Conservation (phyloP, 768 basidiomycete genomes). For the Pleurotus tuoliensis region DNA sequence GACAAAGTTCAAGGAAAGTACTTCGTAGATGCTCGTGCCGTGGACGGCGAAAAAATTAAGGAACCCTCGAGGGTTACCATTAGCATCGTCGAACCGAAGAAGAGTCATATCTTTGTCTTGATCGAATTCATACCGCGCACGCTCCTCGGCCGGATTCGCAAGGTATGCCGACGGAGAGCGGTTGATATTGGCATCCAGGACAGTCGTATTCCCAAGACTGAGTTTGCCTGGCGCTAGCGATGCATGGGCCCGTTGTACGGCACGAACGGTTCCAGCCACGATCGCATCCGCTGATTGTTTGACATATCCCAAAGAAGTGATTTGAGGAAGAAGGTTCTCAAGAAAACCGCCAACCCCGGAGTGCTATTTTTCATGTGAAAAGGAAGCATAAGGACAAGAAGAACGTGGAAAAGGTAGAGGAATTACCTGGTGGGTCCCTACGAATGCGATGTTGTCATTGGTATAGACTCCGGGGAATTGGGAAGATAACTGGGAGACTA, state of each 20-base stretch:
- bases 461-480: slow-evolving; percentile 64
- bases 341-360: slow-evolving; percentile 77
- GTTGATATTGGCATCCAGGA: slow-evolving; percentile 68
- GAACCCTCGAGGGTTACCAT: slow-evolving; percentile 59
- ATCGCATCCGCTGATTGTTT: slow-evolving; percentile 70
- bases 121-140: slow-evolving; percentile 62
- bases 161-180: slow-evolving; percentile 74
- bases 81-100: slow-evolving; percentile 57
- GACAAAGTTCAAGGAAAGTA: slow-evolving; percentile 19
- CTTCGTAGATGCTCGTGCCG: slow-evolving; percentile 77
- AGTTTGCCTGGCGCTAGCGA: slow-evolving; percentile 58
- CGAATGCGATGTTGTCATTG: slow-evolving; percentile 69
- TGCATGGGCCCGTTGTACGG: slow-evolving; percentile 64
- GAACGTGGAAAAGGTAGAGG: slow-evolving; percentile 11
- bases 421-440: slow-evolving; percentile 51
- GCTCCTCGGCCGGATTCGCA: slow-evolving; percentile 69
- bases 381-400: neutral
- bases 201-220: slow-evolving; percentile 63
- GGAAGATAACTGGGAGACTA: slow-evolving; percentile 53
- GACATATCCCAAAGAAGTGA: slow-evolving; percentile 73
- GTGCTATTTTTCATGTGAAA: slow-evolving; percentile 37
- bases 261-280: slow-evolving; percentile 61
- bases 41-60: slow-evolving; percentile 78
- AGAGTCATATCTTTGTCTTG: slow-evolving; percentile 74
- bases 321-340: slow-evolving; percentile 73